Evolutionary conservation across 768 basidiomycete genomes (phyloP).

Genomic region (Lactarius indigo): DNA sequence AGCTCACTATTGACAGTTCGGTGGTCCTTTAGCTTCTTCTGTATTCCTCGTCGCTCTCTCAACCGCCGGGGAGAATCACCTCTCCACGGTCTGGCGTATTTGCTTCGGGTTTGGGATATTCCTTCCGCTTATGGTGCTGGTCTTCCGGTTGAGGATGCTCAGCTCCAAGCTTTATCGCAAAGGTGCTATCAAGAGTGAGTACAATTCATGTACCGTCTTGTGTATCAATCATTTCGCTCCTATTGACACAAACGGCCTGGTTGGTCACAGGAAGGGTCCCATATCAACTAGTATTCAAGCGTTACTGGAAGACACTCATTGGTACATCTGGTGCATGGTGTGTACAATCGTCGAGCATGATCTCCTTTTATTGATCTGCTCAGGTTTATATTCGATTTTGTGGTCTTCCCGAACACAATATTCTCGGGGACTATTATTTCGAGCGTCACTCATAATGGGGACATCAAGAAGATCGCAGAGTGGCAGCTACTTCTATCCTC

Average conservation of each 20-base stretch:
- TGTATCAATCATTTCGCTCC: background rate
- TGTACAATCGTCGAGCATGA: conserved; percentile 13
- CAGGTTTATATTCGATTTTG: conserved; percentile 68
- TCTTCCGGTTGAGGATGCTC: conserved; percentile 71
- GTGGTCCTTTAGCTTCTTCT: conserved; percentile 61
- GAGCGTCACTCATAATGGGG: conserved; percentile 52
- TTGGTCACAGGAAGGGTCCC: conserved; percentile 48
- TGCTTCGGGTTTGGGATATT: conserved; percentile 62
- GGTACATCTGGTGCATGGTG: conserved; percentile 75
- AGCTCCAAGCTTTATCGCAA: conserved; percentile 60
- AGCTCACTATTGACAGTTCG: conserved; percentile 42
- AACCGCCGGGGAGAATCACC: conserved; percentile 58
- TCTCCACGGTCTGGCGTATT: conserved; percentile 64
- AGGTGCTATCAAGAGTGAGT: conserved; percentile 60
- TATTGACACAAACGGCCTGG: background rate
- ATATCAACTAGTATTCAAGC: conserved; percentile 53
- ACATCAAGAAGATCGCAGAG: conserved; percentile 60
- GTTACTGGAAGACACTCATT: conserved; percentile 65
- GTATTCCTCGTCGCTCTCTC: conserved; percentile 67
- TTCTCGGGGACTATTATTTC: conserved; percentile 68
- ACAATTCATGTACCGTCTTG: too few species aligned
- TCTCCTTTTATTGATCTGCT: background rate
- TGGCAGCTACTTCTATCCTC: conserved; percentile 64
- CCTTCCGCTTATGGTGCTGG: conserved; percentile 63
- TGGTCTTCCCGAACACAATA: conserved; percentile 70